Evolutionary conservation across 179 eudicot genomes (phyloP).

Genomic region (Silene coronaria): DNA sequence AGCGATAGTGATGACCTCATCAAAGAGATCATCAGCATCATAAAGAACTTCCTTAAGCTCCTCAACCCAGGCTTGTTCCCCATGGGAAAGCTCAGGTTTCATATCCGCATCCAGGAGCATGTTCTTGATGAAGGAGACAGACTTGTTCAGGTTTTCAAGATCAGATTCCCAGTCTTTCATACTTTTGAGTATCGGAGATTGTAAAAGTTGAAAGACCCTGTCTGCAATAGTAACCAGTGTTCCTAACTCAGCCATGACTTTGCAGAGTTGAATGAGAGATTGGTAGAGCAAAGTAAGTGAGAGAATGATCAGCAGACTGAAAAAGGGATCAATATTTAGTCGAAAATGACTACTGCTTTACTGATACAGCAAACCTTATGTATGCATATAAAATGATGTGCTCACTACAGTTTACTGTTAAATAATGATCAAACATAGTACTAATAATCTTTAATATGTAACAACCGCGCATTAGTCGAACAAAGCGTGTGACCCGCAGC

Average conservation of each 20-base stretch:
- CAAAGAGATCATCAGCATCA: constrained; percentile 10
- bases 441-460: too few relatives aligned
- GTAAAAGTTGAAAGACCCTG: not conserved
- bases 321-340: too few relatives aligned
- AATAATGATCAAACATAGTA: too few relatives aligned
- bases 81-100: not conserved
- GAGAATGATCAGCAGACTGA: too few relatives aligned
- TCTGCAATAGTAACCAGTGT: not conserved
- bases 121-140: not conserved
- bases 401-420: too few relatives aligned
- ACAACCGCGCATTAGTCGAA: too few relatives aligned
- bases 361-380: not conserved
- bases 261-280: too few relatives aligned
- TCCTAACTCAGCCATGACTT: constrained; percentile 4
- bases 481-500: too few relatives aligned
- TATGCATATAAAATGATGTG: too few relatives aligned
- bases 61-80: not conserved
- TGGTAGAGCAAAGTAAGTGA: too few relatives aligned
- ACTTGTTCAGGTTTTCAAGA: not conserved
- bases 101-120: constrained; percentile 2
- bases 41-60: not conserved
- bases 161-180: not conserved
- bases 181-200: not conserved
- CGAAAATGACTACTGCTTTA: too few relatives aligned
- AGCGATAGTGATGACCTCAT: constrained; percentile 7